phyloP scores from a whole-genome alignment of 768 basidiomycete species.

The Lyophyllum shimeji region DNA sequence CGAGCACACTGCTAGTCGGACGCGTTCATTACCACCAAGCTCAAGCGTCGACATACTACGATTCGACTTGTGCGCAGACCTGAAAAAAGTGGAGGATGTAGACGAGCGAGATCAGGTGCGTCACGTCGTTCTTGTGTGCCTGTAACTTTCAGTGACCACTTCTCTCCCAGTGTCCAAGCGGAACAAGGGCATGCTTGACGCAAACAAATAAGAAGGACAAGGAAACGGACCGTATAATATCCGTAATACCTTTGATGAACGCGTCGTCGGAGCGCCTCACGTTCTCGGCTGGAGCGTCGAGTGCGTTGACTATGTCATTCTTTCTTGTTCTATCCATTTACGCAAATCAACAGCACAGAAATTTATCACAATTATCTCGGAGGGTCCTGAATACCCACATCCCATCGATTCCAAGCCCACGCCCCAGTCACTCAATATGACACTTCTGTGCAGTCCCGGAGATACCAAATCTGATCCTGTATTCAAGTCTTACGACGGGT shows the following conservation, averaged over 20 bases:
- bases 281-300: constrained; percentile 32
- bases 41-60: constrained; percentile 54
- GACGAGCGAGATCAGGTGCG: constrained; percentile 68
- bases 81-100: constrained; percentile 45
- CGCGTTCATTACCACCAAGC: constrained; percentile 64
- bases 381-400: constrained; percentile 62
- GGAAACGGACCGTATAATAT: constrained; percentile 57
- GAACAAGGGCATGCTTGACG: constrained; percentile 74
- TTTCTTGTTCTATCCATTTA: constrained; percentile 1
- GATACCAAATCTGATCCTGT: constrained; percentile 39
- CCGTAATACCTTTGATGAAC: constrained; percentile 75
- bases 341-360: constrained; percentile 42
- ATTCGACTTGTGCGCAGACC: constrained; percentile 68
- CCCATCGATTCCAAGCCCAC: constrained; percentile 39
- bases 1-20: constrained; percentile 48
- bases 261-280: constrained; percentile 31
- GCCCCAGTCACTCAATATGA: constrained; percentile 61
- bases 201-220: constrained; percentile 60
- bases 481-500: constrained; percentile 62
- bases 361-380: constrained; percentile 54
- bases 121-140: constrained; percentile 12
- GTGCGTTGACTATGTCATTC: constrained; percentile 28
- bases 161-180: constrained; percentile 55
- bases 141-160: not conserved
- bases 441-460: constrained; percentile 53